Percentiles rank a stretch among this genome's conserved stretches.
Evolutionary conservation across 345 rosid species (phyloP).

Genomic region (Citrus medica): DNA sequence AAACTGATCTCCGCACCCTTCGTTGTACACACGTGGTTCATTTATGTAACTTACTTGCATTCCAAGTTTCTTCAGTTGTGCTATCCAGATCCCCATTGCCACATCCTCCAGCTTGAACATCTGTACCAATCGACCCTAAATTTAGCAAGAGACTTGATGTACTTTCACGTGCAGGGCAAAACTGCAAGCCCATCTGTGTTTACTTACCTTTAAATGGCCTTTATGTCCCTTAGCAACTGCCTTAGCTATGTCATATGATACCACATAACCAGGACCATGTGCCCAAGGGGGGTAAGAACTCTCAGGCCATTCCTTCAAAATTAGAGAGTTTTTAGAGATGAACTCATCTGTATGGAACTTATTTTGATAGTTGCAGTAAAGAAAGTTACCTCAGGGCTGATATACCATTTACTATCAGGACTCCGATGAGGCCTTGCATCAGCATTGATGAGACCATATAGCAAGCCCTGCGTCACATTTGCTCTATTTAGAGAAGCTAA

Average conservation of each 20-base stretch:
- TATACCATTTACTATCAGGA: conserved; percentile 41
- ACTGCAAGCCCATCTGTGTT: neutral
- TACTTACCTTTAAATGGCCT: conserved; percentile 26
- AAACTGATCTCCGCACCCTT: conserved; percentile 36
- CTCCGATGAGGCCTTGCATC: conserved; percentile 37
- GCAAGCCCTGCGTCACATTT: conserved; percentile 28
- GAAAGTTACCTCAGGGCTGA: conserved; percentile 29
- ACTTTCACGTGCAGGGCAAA: neutral
- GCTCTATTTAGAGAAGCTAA: conserved; percentile 27
- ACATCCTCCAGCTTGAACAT: conserved; percentile 44
- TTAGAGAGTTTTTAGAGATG: neutral
- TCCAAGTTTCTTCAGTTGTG: conserved; percentile 28
- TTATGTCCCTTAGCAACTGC: conserved; percentile 19
- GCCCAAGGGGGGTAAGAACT: conserved; percentile 37
- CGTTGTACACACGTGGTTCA: conserved; percentile 27
- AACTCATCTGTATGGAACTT: neutral
- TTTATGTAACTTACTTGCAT: conserved; percentile 26
- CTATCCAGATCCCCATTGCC: conserved; percentile 50
- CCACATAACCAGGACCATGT: conserved; percentile 40
- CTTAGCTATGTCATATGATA: conserved; percentile 33
- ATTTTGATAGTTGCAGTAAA: neutral
- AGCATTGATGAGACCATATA: conserved; percentile 35
- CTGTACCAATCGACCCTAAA: conserved; percentile 1
- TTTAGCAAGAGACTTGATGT: neutral
- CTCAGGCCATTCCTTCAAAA: conserved; percentile 37